Conservation (phyloP, 1,284 basidiomycete species). For the Boletus nobilissimus region DNA sequence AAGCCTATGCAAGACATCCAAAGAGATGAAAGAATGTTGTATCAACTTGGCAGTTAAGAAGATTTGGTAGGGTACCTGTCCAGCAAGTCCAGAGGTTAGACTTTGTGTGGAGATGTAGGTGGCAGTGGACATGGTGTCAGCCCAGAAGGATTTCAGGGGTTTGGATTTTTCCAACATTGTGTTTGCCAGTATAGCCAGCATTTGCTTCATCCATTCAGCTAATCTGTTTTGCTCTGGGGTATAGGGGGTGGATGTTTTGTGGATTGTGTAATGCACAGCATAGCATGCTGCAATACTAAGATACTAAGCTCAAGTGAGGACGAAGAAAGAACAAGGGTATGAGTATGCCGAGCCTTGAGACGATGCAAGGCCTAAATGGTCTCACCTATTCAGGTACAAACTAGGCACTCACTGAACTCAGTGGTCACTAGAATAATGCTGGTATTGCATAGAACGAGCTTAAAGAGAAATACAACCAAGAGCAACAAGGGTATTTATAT, state of each 20-base stretch:
- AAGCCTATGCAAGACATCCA: constrained; percentile 1
- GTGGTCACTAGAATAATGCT: no score
- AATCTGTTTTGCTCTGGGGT: not conserved
- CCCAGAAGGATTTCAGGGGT: constrained; percentile 43
- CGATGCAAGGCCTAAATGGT: no score
- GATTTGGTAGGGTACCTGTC: not conserved
- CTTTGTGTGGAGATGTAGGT: not conserved
- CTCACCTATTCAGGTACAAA: no score
- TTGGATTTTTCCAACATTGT: constrained; percentile 40
- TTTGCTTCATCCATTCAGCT: constrained; percentile 43
- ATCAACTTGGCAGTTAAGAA: not conserved
- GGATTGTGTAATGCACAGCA: no score
- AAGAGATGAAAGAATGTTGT: not conserved
- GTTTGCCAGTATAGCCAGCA: constrained; percentile 34
- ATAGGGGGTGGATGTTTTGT: not conserved
- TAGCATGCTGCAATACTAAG: no score
- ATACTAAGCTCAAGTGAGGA: no score
- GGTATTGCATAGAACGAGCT: no score
- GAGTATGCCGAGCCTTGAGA: no score
- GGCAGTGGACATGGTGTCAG: constrained; percentile 34
- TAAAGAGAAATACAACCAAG: no score
- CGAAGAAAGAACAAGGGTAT: no score
- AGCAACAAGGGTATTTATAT: no score
- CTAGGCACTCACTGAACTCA: no score
- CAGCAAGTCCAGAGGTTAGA: not conserved